Evolutionary conservation across 2,329 filamentous ascomycete genomes (phyloP).

Genomic region (Pseudocercospora eumusae): DNA sequence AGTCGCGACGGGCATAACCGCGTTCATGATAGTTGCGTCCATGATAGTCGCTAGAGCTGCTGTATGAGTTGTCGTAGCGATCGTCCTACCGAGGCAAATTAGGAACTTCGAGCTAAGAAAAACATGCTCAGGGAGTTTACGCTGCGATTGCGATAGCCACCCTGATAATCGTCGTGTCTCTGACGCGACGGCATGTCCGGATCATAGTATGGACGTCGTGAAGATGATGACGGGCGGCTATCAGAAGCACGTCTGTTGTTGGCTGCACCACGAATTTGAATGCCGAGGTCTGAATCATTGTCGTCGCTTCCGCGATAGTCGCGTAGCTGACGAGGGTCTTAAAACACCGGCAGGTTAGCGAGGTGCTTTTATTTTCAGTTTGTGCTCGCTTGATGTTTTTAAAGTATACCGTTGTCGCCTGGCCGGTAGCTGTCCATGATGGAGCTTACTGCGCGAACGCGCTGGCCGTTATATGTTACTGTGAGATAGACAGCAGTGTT

Average conservation of each 20-base stretch:
- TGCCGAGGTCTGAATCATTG: slow-evolving; percentile 16
- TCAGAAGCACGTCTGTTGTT: slow-evolving; percentile 12
- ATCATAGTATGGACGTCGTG: slow-evolving; percentile 19
- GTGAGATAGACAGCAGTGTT: not conserved
- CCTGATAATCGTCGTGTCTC: not conserved
- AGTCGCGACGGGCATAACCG: not conserved
- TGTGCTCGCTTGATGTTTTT: slow-evolving; percentile 19
- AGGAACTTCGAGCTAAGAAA: slow-evolving; percentile 14
- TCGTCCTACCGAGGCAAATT: slow-evolving; percentile 23
- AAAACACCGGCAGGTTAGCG: slow-evolving; percentile 21
- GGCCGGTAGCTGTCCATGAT: slow-evolving; percentile 24
- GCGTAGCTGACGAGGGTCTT: slow-evolving; percentile 19
- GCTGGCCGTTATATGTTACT: not conserved
- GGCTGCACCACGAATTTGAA: slow-evolving; percentile 21
- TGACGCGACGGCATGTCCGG: slow-evolving; percentile 15
- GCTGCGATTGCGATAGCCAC: slow-evolving; percentile 14
- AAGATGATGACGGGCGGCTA: slow-evolving; percentile 16
- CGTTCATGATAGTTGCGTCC: slow-evolving; percentile 13
- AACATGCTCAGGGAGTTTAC: slow-evolving; percentile 15
- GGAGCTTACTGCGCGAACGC: not conserved
- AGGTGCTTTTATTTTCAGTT: slow-evolving; percentile 19
- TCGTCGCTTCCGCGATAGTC: slow-evolving; percentile 10
- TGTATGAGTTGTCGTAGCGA: slow-evolving; percentile 16
- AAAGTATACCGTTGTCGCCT: slow-evolving; percentile 25
- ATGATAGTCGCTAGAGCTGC: slow-evolving; percentile 21